Evolutionary conservation across 257 asterid genomes (phyloP).

Genomic region (Rubia yunnanensis): DNA sequence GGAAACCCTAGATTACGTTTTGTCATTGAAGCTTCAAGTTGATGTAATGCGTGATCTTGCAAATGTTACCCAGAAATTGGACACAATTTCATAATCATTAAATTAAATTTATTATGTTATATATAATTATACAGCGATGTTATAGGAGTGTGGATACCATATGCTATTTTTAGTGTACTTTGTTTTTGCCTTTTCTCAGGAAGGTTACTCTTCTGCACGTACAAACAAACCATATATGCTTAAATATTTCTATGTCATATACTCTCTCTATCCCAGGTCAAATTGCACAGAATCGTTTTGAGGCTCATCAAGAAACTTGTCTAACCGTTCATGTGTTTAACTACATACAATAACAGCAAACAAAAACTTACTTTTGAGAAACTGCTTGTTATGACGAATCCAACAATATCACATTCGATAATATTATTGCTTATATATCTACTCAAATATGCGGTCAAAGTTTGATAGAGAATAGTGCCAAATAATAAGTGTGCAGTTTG

Average conservation of each 20-base stretch:
- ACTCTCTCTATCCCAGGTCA: too few species aligned
- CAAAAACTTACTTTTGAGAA: too few species aligned
- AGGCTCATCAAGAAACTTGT: too few species aligned
- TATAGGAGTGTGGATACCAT: not conserved
- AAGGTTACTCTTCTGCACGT: not conserved
- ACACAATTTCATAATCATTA: slow-evolving; percentile 5
- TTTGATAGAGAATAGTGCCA: too few species aligned
- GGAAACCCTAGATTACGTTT: slow-evolving; percentile 88
- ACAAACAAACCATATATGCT: not conserved
- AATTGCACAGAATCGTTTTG: too few species aligned
- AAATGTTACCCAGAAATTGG: slow-evolving; percentile 31
- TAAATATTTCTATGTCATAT: not conserved
- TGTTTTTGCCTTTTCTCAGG: not conserved
- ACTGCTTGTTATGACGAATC: too few species aligned
- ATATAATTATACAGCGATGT: not conserved
- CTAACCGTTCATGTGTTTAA: too few species aligned
- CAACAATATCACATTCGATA: too few species aligned
- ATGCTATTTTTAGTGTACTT: not conserved
- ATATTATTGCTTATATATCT: too few species aligned
- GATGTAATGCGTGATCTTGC: slow-evolving; percentile 78
- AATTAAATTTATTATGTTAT: not conserved
- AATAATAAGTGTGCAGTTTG: too few species aligned
- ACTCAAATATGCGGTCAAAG: too few species aligned
- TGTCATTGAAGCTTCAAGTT: slow-evolving; percentile 60
- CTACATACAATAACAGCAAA: too few species aligned